Conservation (phyloP, 352 stramenopile genomes). For the Pythium phragmiticola region DNA sequence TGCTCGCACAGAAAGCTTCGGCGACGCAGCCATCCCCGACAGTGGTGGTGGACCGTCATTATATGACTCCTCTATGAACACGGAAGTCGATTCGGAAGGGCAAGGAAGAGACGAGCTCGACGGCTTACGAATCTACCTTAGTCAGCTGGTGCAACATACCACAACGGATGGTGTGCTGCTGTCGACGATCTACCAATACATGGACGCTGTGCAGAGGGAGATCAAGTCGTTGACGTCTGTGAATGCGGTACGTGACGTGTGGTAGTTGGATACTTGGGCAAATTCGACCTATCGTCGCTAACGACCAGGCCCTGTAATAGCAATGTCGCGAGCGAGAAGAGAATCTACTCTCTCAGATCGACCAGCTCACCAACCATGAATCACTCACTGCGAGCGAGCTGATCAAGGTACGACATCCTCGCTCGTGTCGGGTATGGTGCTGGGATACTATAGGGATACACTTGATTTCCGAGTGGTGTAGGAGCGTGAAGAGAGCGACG, state of each 20-base stretch:
- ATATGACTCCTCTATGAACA: conserved; percentile 6
- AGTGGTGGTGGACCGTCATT: neutral
- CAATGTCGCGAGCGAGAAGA: conserved; percentile 23
- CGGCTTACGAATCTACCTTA: conserved; percentile 15
- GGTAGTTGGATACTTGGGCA: neutral
- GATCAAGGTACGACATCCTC: conserved; percentile 13
- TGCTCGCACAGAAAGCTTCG: neutral
- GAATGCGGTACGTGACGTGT: conserved; percentile 7
- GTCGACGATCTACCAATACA: conserved; percentile 27
- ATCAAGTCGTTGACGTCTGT: neutral
- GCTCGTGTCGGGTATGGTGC: neutral
- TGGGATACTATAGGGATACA: neutral
- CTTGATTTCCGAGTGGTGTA: conserved; percentile 5
- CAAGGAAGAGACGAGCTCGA: conserved; percentile 17
- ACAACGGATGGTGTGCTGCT: conserved; percentile 14
- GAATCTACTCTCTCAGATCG: conserved; percentile 17
- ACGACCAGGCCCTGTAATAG: conserved; percentile 2
- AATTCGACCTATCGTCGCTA: neutral
- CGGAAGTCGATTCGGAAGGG: neutral
- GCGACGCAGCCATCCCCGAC: neutral
- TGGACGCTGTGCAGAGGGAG: conserved; percentile 15
- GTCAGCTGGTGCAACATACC: conserved; percentile 18
- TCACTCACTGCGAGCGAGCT: conserved; percentile 18
- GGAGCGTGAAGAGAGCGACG: conserved; percentile 28
- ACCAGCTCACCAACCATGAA: conserved; percentile 22